Base-by-base conservation (phyloP, 2,329 filamentous ascomycete genomes). In the Scedosporium dehoogii region DNA sequence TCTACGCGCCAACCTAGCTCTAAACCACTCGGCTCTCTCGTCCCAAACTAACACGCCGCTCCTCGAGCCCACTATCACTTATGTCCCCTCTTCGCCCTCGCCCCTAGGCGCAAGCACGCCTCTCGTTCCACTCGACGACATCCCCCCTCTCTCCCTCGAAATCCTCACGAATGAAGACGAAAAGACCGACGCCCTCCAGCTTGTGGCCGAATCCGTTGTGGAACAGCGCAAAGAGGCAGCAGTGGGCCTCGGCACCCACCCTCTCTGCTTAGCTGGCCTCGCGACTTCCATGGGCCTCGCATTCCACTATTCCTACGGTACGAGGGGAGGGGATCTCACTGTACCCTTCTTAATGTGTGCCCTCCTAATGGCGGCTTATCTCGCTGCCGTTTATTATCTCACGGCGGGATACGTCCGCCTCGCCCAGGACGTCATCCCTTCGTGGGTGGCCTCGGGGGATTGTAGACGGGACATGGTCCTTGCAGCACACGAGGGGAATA, bases 171-270 rank as follows among this genome's bases (percentile, higher is more conserved):
- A 69, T 48, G 75, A 83, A 57, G 70, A 76, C 55, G 87, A 91
- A 69, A 85, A 86, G 70, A 76, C 85, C 65, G 81, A 85, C 63
- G 88, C 87, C 12, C 78, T 96, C 62, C 83, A 83, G 65, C 81
- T 96, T 18, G 81, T 96, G 57, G 86, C 90, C 61, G 90, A 94
- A 75, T 90, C 87, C 66, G 85, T 96, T 62, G 89, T 90, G 27
- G 89, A 96, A 71, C 91, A 94, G 75, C 86, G 89, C 61, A 87
- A 91, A 72, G 73, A 81, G 4, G 85, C 89, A 6, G 84, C 85
- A 14, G 76, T 78, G 59, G 76, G 83, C 64, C 75, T 94, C 64
- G 79, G 91, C 65, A 83, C 82, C 69, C 84, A 91, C 73, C 84
- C 83, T 0, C 70, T 81, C 23, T 75, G 78, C 56, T 67, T 86